Evolutionary conservation across 495 filamentous ascomycete genomes (phyloP).

Genomic region (Coniosporium apollinis): DNA sequence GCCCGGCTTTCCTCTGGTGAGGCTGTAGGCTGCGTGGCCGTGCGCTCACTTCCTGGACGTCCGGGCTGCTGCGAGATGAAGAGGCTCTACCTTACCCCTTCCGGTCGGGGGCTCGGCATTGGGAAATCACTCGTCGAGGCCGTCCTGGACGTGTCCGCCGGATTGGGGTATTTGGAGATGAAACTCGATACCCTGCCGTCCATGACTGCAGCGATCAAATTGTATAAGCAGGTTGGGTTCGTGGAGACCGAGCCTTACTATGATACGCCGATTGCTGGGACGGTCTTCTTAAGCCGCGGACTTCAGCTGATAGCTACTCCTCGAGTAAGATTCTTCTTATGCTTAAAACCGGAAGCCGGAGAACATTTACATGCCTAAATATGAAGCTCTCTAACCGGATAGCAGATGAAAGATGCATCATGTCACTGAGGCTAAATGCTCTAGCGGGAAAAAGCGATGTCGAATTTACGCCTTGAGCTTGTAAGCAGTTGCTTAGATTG

Average conservation of each 20-base stretch:
- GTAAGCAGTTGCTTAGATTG: too few species aligned
- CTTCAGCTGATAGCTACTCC: too few species aligned
- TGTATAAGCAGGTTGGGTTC: conserved; percentile 39
- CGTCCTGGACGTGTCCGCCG: conserved; percentile 28
- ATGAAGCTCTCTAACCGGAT: too few species aligned
- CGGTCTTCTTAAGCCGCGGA: conserved; percentile 18
- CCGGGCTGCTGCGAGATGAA: conserved; percentile 41
- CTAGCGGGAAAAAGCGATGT: too few species aligned
- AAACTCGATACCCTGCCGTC: conserved; percentile 38
- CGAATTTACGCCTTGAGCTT: too few species aligned
- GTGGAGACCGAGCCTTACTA: conserved; percentile 37
- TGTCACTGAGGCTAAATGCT: too few species aligned
- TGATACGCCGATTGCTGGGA: conserved; percentile 35
- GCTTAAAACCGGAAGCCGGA: too few species aligned
- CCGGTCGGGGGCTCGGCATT: conserved; percentile 30
- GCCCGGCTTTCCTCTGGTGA: conserved; percentile 18
- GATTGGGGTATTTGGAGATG: conserved; percentile 36
- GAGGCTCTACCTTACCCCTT: conserved; percentile 33
- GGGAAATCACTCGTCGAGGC: conserved; percentile 30
- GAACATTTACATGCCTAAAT: too few species aligned
- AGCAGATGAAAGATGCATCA: too few species aligned
- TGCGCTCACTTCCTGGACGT: conserved; percentile 16
- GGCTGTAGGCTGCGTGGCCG: conserved; percentile 35
- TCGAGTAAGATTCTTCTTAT: too few species aligned
- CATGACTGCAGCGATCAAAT: conserved; percentile 33